These are phyloP conservation scores for Auricularia sp. DNA, from an alignment of 768 basidiomycete species.

Conservation along the genomic window DNA sequence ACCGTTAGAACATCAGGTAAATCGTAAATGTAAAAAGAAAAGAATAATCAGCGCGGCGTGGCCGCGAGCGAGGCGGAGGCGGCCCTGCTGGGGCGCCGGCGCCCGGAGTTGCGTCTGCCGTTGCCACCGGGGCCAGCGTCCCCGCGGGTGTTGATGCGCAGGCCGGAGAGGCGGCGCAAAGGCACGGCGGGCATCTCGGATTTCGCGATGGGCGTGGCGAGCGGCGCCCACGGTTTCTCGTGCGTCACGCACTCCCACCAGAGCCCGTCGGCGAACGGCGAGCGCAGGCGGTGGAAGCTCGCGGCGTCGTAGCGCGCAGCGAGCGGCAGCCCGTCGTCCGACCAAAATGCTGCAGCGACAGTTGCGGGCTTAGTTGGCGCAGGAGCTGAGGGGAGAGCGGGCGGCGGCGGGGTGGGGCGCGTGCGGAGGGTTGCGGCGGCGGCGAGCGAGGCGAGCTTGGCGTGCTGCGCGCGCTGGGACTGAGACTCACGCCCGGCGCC, in stretches of 20 bases:
- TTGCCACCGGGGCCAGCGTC: too few species aligned
- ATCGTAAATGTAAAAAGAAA: too few species aligned
- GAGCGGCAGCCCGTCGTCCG: not conserved
- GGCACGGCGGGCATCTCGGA: not conserved
- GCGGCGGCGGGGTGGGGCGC: not conserved
- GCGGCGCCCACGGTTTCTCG: not conserved
- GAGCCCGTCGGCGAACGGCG: not conserved
- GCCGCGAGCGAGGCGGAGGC: too few species aligned
- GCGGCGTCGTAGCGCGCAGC: not conserved
- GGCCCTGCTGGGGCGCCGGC: too few species aligned
- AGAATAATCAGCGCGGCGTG: too few species aligned
- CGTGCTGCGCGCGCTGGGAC: not conserved
- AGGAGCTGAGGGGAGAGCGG: not conserved
- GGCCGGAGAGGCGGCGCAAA: too few species aligned
- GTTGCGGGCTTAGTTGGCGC: not conserved
- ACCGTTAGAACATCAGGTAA: too few species aligned
- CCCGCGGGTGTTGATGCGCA: too few species aligned
- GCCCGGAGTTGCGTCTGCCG: too few species aligned
- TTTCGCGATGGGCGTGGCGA: not conserved
- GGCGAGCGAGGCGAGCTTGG: not conserved
- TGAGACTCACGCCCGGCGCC: not conserved
- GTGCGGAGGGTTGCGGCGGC: not conserved
- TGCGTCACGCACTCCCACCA: constrained; percentile 1
- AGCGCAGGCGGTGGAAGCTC: not conserved
- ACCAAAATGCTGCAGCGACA: not conserved